Evolutionary conservation across 192 early-diverging fungal species (phyloP), one percentile per base, ranked within the genome.

Genomic region (Coemansia biformis): DNA sequence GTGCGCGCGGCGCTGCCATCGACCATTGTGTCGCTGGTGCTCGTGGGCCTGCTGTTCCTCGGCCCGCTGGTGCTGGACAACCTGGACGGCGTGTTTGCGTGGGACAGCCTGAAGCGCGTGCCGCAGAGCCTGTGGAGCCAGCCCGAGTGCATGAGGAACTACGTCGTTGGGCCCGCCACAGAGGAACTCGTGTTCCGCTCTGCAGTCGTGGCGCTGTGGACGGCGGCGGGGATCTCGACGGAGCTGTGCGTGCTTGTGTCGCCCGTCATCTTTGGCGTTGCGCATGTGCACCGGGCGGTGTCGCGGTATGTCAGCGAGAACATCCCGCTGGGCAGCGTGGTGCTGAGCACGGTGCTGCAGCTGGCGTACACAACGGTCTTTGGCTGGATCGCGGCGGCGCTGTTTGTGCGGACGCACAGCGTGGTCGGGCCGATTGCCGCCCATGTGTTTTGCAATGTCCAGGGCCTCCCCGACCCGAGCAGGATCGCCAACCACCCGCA

Each of bases 131-230:
- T 39, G 32, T 38, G 34, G 42, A 26, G 19, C 23, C 56, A 55
- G 38, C 48, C 48, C 0, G 14, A 19, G 5, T 26, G 19, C 5
- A 28, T 54, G 49, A 56, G 68, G 22, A 59, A 72, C 44, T 59
- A 44, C 15, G 28, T 64, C 0, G 68, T 64, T 30, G 68, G 68
- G 0, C 68, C 68, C 0, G 12, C 57, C 0, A 57, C 68, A 18
- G 68, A 72, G 45, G 68, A 72, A 38, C 57, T 72, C 12, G 68
- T 72, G 11, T 72, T 64, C 45, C 43, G 68, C 0, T 33, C 61
- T 1, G 28, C 48, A 0, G 52, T 64, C 1, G 48, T 72, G 22
- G 22, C 68, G 14, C 45, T 72, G 36, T 72, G 68, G 68, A 1
- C 37, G 5, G 37, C 39, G 1, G 15, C 52, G 0, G 59, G 55